phyloP scores from a whole-genome alignment of 2,329 filamentous ascomycete species.

The Dendrostoma leiphaemia region DNA sequence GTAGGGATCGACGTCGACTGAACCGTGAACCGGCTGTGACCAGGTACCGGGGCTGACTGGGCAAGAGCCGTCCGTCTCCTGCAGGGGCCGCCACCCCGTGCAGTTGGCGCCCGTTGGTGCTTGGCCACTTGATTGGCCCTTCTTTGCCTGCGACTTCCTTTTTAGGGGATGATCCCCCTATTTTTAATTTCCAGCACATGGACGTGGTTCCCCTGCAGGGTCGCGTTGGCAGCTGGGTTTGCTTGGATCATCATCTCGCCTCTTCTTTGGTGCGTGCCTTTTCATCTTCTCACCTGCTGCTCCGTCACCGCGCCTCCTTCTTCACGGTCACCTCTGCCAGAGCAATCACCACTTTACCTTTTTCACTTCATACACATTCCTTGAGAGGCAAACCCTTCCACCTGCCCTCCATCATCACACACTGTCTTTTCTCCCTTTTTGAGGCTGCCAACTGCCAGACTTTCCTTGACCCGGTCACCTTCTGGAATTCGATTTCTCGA shows the following conservation, averaged over 20 bases:
- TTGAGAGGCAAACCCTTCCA: background rate
- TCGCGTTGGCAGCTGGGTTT: background rate
- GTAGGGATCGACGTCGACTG: no score
- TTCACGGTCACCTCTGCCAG: background rate
- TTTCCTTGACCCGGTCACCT: background rate
- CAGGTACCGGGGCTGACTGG: no score
- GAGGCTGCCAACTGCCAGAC: background rate
- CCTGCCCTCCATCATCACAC: background rate
- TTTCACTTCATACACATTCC: background rate
- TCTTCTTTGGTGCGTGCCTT: background rate
- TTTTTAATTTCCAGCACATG: conserved; percentile 6
- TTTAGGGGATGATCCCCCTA: conserved; percentile 3
- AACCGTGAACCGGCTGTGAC: no score
- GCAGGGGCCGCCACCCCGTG: background rate
- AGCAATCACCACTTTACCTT: background rate
- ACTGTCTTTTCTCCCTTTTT: background rate
- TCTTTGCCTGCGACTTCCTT: background rate
- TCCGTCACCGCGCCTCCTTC: background rate
- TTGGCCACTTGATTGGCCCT: background rate
- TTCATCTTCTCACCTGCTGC: background rate
- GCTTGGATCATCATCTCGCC: background rate
- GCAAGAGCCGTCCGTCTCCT: background rate
- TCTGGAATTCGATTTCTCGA: background rate
- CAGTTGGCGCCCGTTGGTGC: background rate
- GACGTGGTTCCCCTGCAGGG: background rate